phyloP scores from a whole-genome alignment of 768 basidiomycete genomes.

The Sutorius australiensis region DNA sequence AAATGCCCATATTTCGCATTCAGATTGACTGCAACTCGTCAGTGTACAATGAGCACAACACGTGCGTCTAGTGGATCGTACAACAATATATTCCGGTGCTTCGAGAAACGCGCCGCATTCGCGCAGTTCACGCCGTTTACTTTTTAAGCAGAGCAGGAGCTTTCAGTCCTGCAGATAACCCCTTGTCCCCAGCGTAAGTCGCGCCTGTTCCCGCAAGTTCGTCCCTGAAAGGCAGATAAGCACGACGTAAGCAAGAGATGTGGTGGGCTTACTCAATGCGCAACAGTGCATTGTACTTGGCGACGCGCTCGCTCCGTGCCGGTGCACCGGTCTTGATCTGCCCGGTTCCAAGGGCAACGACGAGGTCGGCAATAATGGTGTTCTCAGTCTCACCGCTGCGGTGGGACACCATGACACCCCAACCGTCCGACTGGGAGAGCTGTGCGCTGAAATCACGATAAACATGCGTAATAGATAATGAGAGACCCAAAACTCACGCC shows the following conservation, averaged over 20 bases:
- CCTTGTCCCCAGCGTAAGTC: slow-evolving; percentile 72
- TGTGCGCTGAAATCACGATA: slow-evolving; percentile 61
- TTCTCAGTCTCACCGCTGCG: slow-evolving; percentile 98
- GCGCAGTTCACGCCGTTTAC: slow-evolving; percentile 30
- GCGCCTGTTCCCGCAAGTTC: slow-evolving; percentile 64
- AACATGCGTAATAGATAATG: neutral
- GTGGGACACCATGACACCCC: slow-evolving; percentile 99
- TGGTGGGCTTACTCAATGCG: slow-evolving; percentile 73
- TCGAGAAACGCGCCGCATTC: slow-evolving; percentile 1
- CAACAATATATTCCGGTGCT: slow-evolving; percentile 14
- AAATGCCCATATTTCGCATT: slow-evolving; percentile 13
- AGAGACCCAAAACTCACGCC: slow-evolving; percentile 58
- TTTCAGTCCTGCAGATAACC: slow-evolving; percentile 73
- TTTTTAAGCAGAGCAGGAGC: slow-evolving; percentile 71
- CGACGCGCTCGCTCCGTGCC: slow-evolving; percentile 92
- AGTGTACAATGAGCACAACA: slow-evolving; percentile 24
- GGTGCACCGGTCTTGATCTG: slow-evolving; percentile 99
- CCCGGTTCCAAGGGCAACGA: slow-evolving; percentile 86
- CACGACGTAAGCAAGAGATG: neutral
- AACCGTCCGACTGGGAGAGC: slow-evolving; percentile 90
- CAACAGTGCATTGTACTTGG: slow-evolving; percentile 87
- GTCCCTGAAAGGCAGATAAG: slow-evolving; percentile 47
- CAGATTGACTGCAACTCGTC: slow-evolving; percentile 19
- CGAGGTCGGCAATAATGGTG: slow-evolving; percentile 93
- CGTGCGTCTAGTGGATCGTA: slow-evolving; percentile 28